Conservation (phyloP, 1,139 yeast species). For the Protomyces inouyei region DNA sequence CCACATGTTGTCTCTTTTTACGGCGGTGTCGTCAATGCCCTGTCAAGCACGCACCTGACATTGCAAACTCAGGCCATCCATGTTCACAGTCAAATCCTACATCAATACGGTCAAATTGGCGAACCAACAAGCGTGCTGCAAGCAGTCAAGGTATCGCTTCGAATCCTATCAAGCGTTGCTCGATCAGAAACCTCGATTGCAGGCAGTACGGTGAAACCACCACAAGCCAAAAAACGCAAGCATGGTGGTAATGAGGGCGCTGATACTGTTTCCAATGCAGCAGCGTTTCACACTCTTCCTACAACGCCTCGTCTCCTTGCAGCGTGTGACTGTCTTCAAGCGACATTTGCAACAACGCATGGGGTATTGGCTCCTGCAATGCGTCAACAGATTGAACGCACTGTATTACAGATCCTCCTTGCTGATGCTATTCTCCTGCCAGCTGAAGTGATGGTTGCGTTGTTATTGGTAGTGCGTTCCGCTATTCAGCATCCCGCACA, state of each 20-base stretch:
- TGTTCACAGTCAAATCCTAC: not conserved
- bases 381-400: conserved; percentile 3
- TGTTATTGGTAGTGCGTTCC: not conserved
- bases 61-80: not conserved
- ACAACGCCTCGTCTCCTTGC: not conserved
- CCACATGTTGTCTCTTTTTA: conserved; percentile 3
- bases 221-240: conserved; percentile 13
- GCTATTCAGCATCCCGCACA: conserved; percentile 12
- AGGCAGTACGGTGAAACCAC: not conserved
- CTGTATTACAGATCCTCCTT: not conserved
- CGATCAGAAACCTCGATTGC: conserved; percentile 1
- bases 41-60: not conserved
- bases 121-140: not conserved
- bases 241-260: conserved; percentile 23
- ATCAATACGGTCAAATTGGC: not conserved
- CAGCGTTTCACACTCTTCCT: conserved; percentile 12
- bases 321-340: not conserved
- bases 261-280: conserved; percentile 8
- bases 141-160: not conserved
- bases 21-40: not conserved
- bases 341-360: not conserved
- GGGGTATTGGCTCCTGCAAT: conserved; percentile 4
- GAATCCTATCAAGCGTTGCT: not conserved
- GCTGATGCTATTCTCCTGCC: not conserved
- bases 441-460: not conserved